Base-by-base conservation (phyloP, 2,329 filamentous ascomycete species). In the Triangularia verruculosa region DNA sequence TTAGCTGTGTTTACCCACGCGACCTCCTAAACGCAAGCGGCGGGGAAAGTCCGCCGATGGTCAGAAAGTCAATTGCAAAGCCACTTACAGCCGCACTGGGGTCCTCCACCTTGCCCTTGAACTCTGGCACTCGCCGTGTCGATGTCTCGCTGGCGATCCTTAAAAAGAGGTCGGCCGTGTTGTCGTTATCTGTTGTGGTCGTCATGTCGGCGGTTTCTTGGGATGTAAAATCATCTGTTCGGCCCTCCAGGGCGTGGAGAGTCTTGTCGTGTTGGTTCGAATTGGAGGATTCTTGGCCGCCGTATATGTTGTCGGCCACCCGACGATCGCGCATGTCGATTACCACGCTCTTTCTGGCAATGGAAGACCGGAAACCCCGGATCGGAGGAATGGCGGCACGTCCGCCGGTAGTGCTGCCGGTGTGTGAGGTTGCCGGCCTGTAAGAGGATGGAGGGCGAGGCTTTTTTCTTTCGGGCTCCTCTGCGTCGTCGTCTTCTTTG, bases 101-200 rank as follows among this genome's bases (percentile, higher is more conserved):
- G 43, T 74, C 76, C 28, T 78, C 76, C 5, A 67, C 65, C 61
- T 66, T 68, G 25, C 72, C 69, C 51, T 74, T 75, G 6, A 76
- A 74, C 52, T 78, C 76, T 8, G 70, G 65, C 17, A 71, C 70
- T 58, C 77, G 79, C 56, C 76, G 78, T 15, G 73, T 70, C 13
- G 79, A 68, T 66, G 86, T 83, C 64, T 87, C 83, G 11, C 81
- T 78, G 12, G 85, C 84, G 64, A 87, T 86, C 61, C 78, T 82
- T 64, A 87, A 79, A 67, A 87, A 87, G 47, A 87, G 76, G 66
- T 87, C 85, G 43, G 82, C 83, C 3, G 79, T 83, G 67, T 86
- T 84, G 61, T 87, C 84, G 51, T 74, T 76, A 58, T 82, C 79
- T 12, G 70, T 72, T 54, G 70, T 75, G 66, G 66, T 64, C 12